Evolutionary conservation across 768 basidiomycete genomes (phyloP), one percentile per base, ranked within the genome.

Genomic region (Tulasnella sp.): DNA sequence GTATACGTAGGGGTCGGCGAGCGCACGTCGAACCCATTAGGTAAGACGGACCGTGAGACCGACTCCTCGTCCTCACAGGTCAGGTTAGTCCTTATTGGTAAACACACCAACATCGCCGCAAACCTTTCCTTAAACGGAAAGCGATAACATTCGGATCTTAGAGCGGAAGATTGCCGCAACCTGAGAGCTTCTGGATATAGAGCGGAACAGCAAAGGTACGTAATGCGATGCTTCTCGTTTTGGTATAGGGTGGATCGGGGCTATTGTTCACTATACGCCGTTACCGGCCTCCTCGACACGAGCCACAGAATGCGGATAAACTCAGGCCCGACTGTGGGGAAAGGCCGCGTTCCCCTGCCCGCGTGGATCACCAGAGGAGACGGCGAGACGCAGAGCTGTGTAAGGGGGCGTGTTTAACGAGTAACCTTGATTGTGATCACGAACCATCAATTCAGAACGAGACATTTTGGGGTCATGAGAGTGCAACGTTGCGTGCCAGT

Each of bases 181-280:
- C 73, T 87, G 92, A 81, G 95, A 97, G 80, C 87, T 99, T 20
- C 85, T 96, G 37, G 90, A 92, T 44, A 91, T 95, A 80, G 94
- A 98, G 82, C 91, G 96, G 1, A 95, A 97, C 81, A 94, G 94
- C 81, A 97, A 95, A 88, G 98, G 96, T 94, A 82, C 76, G 90
- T 75, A n/a, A 20, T 57, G 5, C 4, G 6, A 48, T 46, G 51
- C 18, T 51, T 70, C 74, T 6, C 26, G 57, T 75, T 61, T 26
- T 46, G n/a, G 1, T 23, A 23, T 79, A 98, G 96, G 96, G 96
- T 97, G 95, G 82, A 91, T 98, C 88, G 95, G 97, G 81, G 94
- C 94, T 0, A 87, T 98, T 48, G 91, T 95, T 0, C 89, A 93
- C 81, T 98, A 98, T 85, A 91, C 91, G 82, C 87, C 86, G 37